Conservation (phyloP, 257 asterid genomes). For the Primulina eburnea region DNA sequence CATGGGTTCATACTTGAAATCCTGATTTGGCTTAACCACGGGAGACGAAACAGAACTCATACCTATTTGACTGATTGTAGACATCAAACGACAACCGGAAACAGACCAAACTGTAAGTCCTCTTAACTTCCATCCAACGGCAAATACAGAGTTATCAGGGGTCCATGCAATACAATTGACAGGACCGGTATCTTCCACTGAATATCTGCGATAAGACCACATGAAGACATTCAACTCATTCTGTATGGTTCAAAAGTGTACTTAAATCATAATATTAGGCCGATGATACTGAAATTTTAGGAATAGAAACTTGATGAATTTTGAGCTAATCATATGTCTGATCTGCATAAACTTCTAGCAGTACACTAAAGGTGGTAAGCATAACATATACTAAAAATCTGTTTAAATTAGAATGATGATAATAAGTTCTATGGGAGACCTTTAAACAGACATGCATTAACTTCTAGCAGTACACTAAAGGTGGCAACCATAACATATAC, state of each 20-base stretch:
- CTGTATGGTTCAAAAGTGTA: slow-evolving; percentile 8
- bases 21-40: slow-evolving; percentile 73
- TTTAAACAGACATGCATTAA: neutral
- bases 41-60: slow-evolving; percentile 92
- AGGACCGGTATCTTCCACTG: slow-evolving; percentile 92
- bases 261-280: slow-evolving; percentile 8
- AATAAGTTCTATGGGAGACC: no score
- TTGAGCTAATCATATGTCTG: slow-evolving; percentile 14
- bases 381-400: no score
- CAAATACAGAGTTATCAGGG: slow-evolving; percentile 91
- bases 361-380: neutral
- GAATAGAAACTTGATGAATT: neutral
- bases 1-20: slow-evolving; percentile 88
- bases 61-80: slow-evolving; percentile 92
- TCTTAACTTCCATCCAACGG: slow-evolving; percentile 99
- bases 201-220: slow-evolving; percentile 55
- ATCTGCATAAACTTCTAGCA: slow-evolving; percentile 6
- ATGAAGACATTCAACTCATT: slow-evolving; percentile 25
- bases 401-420: no score
- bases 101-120: slow-evolving; percentile 99
- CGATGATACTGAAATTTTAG: slow-evolving; percentile 12
- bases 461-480: slow-evolving; percentile 9
- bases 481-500: slow-evolving; percentile 11
- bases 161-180: slow-evolving; percentile 97
- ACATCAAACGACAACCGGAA: slow-evolving; percentile 99